Conservation (phyloP, 176 grass and related monocot genomes). For the Triticum urartu region DNA sequence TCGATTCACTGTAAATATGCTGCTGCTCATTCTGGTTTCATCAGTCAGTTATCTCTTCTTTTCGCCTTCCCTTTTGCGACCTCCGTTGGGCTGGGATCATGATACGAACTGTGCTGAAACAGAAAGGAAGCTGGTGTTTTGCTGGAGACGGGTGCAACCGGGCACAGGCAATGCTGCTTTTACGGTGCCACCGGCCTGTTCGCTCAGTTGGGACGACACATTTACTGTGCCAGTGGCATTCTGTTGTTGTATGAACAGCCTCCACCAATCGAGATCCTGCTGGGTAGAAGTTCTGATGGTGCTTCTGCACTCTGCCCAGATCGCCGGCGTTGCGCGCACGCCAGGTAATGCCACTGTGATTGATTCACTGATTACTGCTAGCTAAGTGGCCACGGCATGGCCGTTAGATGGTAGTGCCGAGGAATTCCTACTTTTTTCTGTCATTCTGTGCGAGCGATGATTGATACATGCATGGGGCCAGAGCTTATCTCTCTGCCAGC, state of each 20-base stretch:
- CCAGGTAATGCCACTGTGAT: not conserved
- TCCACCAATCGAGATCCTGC: not conserved
- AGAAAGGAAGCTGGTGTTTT: slow-evolving; percentile 19
- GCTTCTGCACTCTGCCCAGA: not conserved
- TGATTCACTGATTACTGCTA: too few species aligned
- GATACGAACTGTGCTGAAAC: too few species aligned
- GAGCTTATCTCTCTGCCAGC: too few species aligned
- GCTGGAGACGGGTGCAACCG: not conserved
- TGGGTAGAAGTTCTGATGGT: not conserved
- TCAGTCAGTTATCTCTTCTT: not conserved
- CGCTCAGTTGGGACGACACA: not conserved
- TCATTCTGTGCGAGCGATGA: too few species aligned
- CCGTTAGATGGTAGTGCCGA: too few species aligned
- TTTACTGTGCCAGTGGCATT: not conserved
- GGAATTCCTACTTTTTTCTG: too few species aligned
- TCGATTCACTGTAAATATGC: slow-evolving; percentile 51
- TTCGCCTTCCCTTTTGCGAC: not conserved
- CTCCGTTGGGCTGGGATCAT: slow-evolving; percentile 21
- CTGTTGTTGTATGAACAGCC: not conserved
- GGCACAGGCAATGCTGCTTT: not conserved
- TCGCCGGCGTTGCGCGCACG: not conserved
- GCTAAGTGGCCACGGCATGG: not conserved
- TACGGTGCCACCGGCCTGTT: not conserved
- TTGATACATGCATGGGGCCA: too few species aligned
- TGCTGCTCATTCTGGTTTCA: not conserved